phyloP scores from a whole-genome alignment of 192 early-diverging fungal genomes.

The Entomortierella parvispora region DNA sequence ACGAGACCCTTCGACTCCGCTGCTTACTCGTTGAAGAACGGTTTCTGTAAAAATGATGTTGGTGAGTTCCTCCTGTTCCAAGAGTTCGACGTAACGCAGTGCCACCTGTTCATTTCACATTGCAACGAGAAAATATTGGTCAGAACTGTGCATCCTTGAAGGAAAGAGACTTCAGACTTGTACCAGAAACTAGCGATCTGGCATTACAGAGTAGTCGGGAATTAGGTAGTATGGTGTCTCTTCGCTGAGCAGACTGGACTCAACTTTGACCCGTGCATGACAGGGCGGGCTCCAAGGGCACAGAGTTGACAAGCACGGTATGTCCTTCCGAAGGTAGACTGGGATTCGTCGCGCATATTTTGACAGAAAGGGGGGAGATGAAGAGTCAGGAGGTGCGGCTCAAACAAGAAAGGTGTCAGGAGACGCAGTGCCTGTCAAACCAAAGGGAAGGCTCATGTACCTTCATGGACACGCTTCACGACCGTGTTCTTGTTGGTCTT shows the following conservation, averaged over 20 bases:
- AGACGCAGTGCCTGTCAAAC: background rate
- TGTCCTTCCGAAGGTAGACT: conserved; percentile 69
- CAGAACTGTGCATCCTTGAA: too few relatives aligned
- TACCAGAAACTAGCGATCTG: background rate
- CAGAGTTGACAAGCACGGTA: conserved; percentile 61
- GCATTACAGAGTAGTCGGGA: conserved; percentile 60
- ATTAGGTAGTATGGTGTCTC: conserved; percentile 58
- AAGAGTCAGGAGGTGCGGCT: background rate
- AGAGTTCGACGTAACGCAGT: conserved; percentile 73
- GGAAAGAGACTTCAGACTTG: too few relatives aligned
- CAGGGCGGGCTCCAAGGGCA: conserved; percentile 53
- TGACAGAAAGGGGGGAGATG: background rate
- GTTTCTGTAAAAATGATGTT: conserved; percentile 79
- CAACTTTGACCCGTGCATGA: conserved; percentile 32
- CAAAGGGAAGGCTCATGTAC: conserved; percentile 33
- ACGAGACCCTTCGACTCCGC: background rate
- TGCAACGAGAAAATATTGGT: too few relatives aligned
- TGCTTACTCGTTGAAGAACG: conserved; percentile 61
- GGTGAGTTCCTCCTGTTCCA: conserved; percentile 70
- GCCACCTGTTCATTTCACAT: too few relatives aligned
- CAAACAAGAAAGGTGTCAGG: background rate
- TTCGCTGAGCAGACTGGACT: conserved; percentile 49
- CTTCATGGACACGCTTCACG: conserved; percentile 63
- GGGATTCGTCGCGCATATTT: background rate
- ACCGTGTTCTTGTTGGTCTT: conserved; percentile 63